Evolutionary conservation across 176 grass and related monocot species (phyloP).

Genomic region (Phragmites australis): DNA sequence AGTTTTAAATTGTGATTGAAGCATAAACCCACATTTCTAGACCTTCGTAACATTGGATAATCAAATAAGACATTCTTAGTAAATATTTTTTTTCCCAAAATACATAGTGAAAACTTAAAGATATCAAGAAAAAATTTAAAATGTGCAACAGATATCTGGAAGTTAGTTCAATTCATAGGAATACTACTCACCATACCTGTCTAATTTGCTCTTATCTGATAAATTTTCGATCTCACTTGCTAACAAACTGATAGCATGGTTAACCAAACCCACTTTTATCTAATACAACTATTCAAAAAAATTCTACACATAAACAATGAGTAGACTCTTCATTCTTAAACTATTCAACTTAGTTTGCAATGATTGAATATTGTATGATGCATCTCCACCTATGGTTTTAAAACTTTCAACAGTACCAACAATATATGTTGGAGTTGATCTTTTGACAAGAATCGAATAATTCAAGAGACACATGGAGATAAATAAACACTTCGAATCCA

Average conservation of each 20-base stretch:
- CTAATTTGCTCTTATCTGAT: constrained; percentile 59
- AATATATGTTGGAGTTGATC: neutral
- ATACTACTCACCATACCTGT: constrained; percentile 57
- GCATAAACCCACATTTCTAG: no score
- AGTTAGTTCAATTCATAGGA: constrained; percentile 9
- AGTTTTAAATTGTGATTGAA: no score
- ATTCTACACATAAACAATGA: neutral
- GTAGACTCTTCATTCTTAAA: neutral
- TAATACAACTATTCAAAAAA: constrained; percentile 6
- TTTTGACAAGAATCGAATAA: no score
- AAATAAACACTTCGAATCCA: no score
- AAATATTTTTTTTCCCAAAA: constrained; percentile 11
- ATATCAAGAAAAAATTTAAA: constrained; percentile 21
- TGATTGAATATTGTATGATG: neutral
- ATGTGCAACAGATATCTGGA: no score
- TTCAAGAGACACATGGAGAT: no score
- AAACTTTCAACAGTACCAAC: constrained; percentile 2
- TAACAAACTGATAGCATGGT: constrained; percentile 63
- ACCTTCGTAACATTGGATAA: constrained; percentile 3
- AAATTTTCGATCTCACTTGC: constrained; percentile 66
- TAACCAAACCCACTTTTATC: constrained; percentile 55
- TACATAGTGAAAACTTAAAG: neutral
- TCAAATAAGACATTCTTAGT: neutral
- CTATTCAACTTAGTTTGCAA: no score
- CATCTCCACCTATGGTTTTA: neutral